phyloP scores from a whole-genome alignment of 2,329 filamentous ascomycete species.

The Lasiodiplodia theobromae region DNA sequence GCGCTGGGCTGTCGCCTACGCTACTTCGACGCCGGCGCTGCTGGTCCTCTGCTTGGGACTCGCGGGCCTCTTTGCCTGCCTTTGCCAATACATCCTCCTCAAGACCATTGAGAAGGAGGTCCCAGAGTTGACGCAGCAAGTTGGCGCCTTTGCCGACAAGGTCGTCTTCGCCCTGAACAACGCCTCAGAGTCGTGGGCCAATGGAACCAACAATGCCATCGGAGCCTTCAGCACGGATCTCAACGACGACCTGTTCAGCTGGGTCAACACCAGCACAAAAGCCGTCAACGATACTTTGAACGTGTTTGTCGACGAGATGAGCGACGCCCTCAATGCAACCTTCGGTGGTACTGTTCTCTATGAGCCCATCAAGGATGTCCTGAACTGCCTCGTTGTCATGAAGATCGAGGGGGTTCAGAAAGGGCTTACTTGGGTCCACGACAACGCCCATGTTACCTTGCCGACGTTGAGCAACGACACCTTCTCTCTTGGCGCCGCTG shows the following conservation, averaged over 20 bases:
- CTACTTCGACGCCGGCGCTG: conserved; percentile 83
- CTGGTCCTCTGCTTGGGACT: conserved; percentile 84
- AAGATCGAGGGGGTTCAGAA: conserved; percentile 86
- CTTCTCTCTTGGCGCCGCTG: conserved; percentile 79
- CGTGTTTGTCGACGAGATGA: conserved; percentile 79
- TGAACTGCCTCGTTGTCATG: conserved; percentile 85
- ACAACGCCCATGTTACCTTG: conserved; percentile 83
- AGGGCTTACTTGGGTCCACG: conserved; percentile 90
- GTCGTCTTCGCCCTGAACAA: conserved; percentile 76
- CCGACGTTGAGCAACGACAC: conserved; percentile 80
- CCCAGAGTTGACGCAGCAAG: conserved; percentile 75
- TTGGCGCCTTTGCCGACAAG: conserved; percentile 79
- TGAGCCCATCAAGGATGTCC: conserved; percentile 77
- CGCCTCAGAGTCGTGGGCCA: conserved; percentile 78
- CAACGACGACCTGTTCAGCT: conserved; percentile 84
- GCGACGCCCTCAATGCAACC: conserved; percentile 72
- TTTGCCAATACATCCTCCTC: conserved; percentile 84
- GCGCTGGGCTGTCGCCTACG: conserved; percentile 86
- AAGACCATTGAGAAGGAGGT: conserved; percentile 75
- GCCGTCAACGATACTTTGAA: conserved; percentile 88
- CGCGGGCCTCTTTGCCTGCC: conserved; percentile 80
- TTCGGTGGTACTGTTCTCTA: conserved; percentile 85
- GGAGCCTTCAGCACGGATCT: conserved; percentile 70
- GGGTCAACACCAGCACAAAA: conserved; percentile 82
- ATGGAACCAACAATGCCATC: conserved; percentile 77